Evolutionary conservation across 163 green algal genomes (phyloP), one percentile per base, ranked within the genome.

Genomic region (Scenedesmus sp.): DNA sequence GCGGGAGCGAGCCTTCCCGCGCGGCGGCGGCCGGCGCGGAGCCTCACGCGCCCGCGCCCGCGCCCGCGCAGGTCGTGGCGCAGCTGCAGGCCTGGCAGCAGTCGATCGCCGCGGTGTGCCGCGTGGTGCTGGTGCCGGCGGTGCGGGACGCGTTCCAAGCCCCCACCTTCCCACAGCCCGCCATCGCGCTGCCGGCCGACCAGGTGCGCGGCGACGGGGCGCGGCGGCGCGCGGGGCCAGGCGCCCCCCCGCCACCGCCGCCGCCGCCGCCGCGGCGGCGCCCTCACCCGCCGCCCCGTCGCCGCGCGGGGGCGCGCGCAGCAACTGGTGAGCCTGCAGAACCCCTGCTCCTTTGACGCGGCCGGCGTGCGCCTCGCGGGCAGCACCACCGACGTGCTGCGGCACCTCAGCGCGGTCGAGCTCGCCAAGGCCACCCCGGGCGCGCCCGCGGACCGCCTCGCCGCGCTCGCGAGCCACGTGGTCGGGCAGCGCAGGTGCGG

Each of bases 141-240:
- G 77, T 83, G 24, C 77, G 88, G 1, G 93, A 97, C 58, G 83
- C 88, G 28, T 87, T 92, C 60, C 73, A 87, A 47, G 50, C 86
- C 51, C 87, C 91, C 10, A 87, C 93, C 36, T 91, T 95, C 75
- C 93, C 93, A n/a, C 87, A 93, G 84, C 84, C 88, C 26, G 70
- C 89, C 26, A 69, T 93, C 26, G 20, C 63, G 4, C 24, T 80
- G 48, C 34, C 29, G 24, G 34, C 20, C 44, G 45, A 60, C 18
- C 47, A 78, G 80, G 60, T 69, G 26, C n/a, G 64, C 31, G n/a
- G n/a, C n/a, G n/a, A n/a, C n/a, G n/a, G n/a, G n/a, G n/a, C n/a
- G n/a, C n/a, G n/a, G n/a, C n/a, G n/a, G n/a, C n/a, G n/a, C n/a
- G n/a, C n/a, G n/a, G n/a, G n/a, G n/a, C n/a, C n/a, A n/a, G n/a